Evolutionary conservation across 345 rosid genomes (phyloP).

Genomic region (Ceriops tagal): DNA sequence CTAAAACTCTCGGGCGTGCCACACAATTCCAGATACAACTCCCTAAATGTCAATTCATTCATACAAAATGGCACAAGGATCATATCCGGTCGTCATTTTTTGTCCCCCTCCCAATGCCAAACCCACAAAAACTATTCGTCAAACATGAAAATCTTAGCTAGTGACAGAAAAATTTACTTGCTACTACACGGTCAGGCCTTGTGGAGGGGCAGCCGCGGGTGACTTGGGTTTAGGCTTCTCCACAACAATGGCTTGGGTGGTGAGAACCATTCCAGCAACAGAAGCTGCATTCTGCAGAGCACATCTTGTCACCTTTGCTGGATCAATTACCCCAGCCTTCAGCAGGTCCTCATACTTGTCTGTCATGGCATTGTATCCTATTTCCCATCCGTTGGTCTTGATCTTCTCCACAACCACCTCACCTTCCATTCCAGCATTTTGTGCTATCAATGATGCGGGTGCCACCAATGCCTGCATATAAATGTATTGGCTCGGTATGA

Average conservation of each 20-base stretch:
- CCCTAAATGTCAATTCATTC: neutral
- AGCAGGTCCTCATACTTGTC: conserved; percentile 84
- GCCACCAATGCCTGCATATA: conserved; percentile 67
- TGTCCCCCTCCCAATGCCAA: neutral
- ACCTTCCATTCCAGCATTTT: conserved; percentile 94
- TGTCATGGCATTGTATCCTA: conserved; percentile 93
- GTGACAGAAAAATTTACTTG: neutral
- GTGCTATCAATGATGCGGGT: conserved; percentile 87
- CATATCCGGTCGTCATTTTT: neutral
- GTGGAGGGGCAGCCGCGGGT: conserved; percentile 50
- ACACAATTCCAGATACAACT: neutral
- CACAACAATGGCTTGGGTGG: conserved; percentile 96
- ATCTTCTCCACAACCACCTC: conserved; percentile 94
- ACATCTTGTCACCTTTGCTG: conserved; percentile 92
- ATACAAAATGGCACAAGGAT: neutral
- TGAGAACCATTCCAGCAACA: conserved; percentile 95
- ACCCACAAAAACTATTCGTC: conserved; percentile 10
- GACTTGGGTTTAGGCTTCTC: conserved; percentile 77
- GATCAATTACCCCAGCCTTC: conserved; percentile 91
- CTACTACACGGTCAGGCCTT: conserved; percentile 53
- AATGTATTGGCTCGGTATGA: neutral
- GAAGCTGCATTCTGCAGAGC: conserved; percentile 94
- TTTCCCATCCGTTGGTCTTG: conserved; percentile 72
- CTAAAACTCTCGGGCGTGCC: no score
- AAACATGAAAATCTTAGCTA: conserved; percentile 13